Conservation (phyloP, 331 rosid genomes). For the Ulmus americana region DNA sequence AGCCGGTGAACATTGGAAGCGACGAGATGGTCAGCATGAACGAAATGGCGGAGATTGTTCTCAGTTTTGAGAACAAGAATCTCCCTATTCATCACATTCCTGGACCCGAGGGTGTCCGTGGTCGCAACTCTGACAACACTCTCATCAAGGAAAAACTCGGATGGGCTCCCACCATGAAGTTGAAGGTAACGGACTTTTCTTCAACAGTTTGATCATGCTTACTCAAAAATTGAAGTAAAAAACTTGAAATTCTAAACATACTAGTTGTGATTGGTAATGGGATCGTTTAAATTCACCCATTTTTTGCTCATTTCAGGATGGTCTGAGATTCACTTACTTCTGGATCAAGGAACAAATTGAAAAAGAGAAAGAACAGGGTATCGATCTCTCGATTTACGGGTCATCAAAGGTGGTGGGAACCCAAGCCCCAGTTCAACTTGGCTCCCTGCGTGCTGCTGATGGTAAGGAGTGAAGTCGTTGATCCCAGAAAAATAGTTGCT, state of each 20-base stretch:
- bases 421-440: constrained; percentile 95
- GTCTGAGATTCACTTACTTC: constrained; percentile 84
- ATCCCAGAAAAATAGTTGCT: constrained; percentile 7
- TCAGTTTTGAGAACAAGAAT: constrained; percentile 74
- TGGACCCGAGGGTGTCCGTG: constrained; percentile 98
- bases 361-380: constrained; percentile 77
- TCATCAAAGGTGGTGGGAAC: constrained; percentile 94
- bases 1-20: constrained; percentile 96
- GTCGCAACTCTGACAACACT: constrained; percentile 95
- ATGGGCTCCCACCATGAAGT: constrained; percentile 92
- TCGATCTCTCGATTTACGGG: constrained; percentile 64
- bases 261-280: neutral
- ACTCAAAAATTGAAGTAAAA: neutral
- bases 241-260: neutral
- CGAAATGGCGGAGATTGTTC: constrained; percentile 94
- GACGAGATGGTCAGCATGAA: constrained; percentile 99
- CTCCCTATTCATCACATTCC: constrained; percentile 90
- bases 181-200: constrained; percentile 59
- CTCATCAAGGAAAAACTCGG: constrained; percentile 97
- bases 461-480: constrained; percentile 58
- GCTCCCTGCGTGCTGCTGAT: constrained; percentile 89
- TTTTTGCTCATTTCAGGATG: constrained; percentile 50
- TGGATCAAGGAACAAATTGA: constrained; percentile 98
- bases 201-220: neutral
- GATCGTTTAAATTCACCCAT: neutral